Evolutionary conservation across 306 rosid genomes (phyloP).

Genomic region (Trifolium pratense): DNA sequence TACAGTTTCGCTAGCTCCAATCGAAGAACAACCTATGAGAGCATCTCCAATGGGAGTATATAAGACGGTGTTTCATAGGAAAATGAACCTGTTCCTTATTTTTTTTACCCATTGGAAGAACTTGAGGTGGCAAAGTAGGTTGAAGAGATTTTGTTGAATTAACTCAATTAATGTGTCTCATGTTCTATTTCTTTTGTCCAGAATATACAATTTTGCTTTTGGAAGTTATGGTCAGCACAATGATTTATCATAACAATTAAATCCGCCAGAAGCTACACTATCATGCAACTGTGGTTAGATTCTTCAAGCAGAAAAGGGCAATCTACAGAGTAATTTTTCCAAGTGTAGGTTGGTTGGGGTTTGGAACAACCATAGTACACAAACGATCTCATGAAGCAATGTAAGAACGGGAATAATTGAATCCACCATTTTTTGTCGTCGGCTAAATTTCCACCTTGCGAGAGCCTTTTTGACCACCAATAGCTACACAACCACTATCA

Average conservation of each 20-base stretch:
- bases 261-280: not conserved
- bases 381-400: not conserved
- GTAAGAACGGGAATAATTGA: not conserved
- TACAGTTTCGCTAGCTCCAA: not conserved
- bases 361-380: too few relatives aligned
- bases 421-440: too few relatives aligned
- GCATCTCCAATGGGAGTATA: not conserved
- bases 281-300: too few relatives aligned
- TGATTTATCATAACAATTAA: not conserved
- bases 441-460: too few relatives aligned
- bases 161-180: not conserved
- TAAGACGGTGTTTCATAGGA: too few relatives aligned
- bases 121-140: not conserved
- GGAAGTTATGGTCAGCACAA: not conserved
- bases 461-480: too few relatives aligned
- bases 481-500: too few relatives aligned
- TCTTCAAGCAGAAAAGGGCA: not conserved
- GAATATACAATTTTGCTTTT: not conserved
- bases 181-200: constrained; percentile 4
- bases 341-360: too few relatives aligned
- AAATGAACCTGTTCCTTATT: too few relatives aligned
- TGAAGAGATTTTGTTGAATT: not conserved
- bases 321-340: too few relatives aligned
- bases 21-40: not conserved
- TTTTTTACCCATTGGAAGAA: not conserved